Evolutionary conservation across 257 asterid species (phyloP).

Genomic region (Paraleonurus japonicus): DNA sequence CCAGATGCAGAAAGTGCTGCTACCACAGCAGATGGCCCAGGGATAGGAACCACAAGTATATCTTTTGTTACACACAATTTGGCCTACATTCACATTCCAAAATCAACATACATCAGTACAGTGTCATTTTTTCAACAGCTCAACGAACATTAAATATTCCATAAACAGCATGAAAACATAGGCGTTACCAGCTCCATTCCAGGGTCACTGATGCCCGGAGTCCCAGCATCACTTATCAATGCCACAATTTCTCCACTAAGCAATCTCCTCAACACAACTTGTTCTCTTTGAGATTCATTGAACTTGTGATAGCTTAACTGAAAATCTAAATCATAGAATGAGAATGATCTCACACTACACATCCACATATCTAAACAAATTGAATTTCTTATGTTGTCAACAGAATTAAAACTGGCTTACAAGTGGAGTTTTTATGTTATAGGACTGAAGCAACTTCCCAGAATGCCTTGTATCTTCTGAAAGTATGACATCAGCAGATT

Average conservation of each 20-base stretch:
- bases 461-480: constrained; percentile 97
- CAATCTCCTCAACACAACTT: constrained; percentile 63
- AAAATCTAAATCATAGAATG: constrained; percentile 46
- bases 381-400: not conserved
- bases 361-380: not conserved
- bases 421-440: constrained; percentile 81
- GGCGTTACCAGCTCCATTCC: constrained; percentile 83
- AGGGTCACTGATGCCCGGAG: constrained; percentile 94
- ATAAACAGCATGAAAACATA: constrained; percentile 7
- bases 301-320: constrained; percentile 97
- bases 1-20: constrained; percentile 95
- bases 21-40: constrained; percentile 93
- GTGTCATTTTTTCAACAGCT: not conserved
- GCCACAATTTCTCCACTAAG: constrained; percentile 81
- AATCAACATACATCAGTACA: constrained; percentile 5
- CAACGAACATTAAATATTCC: no score
- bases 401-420: constrained; percentile 46
- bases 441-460: constrained; percentile 79
- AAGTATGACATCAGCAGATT: constrained; percentile 82
- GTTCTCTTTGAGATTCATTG: constrained; percentile 86
- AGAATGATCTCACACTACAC: constrained; percentile 27
- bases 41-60: constrained; percentile 79
- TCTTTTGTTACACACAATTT: constrained; percentile 61
- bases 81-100: constrained; percentile 53
- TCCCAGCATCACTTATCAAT: constrained; percentile 93